Percentiles rank a stretch among this genome's conserved stretches.
These are phyloP conservation scores for Pyrenophora tritici-repentis DNA, from an alignment of 2,329 filamentous ascomycete species.

Conservation along the genomic window DNA sequence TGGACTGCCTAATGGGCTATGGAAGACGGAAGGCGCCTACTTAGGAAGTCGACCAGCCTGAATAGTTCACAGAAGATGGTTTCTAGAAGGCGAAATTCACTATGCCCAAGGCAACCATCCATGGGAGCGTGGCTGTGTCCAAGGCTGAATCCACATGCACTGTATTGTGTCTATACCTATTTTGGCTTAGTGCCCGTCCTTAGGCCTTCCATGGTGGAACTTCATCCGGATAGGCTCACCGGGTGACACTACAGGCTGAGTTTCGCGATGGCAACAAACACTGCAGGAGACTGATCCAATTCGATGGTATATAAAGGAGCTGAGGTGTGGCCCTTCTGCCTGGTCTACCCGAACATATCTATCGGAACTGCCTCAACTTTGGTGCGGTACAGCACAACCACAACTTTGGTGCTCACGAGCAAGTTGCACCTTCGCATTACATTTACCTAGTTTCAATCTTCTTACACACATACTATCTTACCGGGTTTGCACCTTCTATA, in stretches of 20 bases:
- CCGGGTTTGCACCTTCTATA: neutral
- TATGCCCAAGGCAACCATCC: no score
- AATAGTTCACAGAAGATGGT: no score
- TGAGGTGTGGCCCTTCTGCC: neutral
- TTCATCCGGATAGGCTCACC: slow-evolving; percentile 4
- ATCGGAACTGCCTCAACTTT: neutral
- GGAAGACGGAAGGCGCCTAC: no score
- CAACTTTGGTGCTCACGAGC: neutral
- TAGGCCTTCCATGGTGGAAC: neutral
- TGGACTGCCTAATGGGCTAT: no score
- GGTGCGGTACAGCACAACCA: neutral
- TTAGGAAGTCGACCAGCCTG: no score
- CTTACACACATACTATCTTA: neutral
- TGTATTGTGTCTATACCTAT: neutral
- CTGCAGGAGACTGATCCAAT: neutral
- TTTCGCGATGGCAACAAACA: neutral
- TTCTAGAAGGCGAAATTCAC: no score
- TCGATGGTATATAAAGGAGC: slow-evolving; percentile 2
- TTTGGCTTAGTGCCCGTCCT: neutral
- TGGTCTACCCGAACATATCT: neutral
- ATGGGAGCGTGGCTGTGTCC: no score
- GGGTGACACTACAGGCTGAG: slow-evolving; percentile 1
- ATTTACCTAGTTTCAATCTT: neutral
- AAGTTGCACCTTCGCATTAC: neutral
- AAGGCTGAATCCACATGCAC: neutral